Evolutionary conservation across 441 rosid genomes (phyloP).

Genomic region (Pelargonium citronellum): DNA sequence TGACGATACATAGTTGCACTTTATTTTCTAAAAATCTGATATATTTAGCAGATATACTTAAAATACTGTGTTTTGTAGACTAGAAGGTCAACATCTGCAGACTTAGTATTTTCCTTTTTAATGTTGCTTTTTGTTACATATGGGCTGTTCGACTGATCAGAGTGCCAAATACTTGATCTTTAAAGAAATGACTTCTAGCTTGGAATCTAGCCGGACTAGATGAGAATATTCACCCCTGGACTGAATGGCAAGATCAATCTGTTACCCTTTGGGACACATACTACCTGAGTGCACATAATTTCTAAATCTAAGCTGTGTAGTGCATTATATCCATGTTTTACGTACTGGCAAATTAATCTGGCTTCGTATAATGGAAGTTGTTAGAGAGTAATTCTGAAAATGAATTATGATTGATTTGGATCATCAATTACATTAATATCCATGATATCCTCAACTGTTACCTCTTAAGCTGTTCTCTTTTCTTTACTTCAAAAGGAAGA

Average conservation of each 20-base stretch:
- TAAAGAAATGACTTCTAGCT: slow-evolving; percentile 3
- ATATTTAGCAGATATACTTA: background rate
- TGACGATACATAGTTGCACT: background rate
- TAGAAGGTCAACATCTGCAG: slow-evolving; percentile 1
- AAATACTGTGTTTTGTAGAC: background rate
- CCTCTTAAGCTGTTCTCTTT: too few species aligned
- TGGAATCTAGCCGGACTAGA: background rate
- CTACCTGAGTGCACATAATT: slow-evolving; percentile 1
- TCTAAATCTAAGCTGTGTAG: slow-evolving; percentile 1
- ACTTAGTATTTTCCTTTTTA: slow-evolving; percentile 2
- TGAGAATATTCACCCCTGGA: slow-evolving; percentile 11
- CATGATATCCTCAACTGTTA: too few species aligned
- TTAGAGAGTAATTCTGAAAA: too few species aligned
- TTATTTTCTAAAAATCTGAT: slow-evolving; percentile 8
- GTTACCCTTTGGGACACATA: background rate
- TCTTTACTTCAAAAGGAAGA: too few species aligned
- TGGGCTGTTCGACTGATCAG: slow-evolving; percentile 3
- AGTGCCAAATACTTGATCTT: background rate
- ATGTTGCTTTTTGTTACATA: background rate
- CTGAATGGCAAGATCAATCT: slow-evolving; percentile 10
- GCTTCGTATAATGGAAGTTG: too few species aligned
- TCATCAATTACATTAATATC: too few species aligned
- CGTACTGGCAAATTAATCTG: background rate
- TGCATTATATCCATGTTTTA: slow-evolving; percentile 1
- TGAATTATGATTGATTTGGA: too few species aligned